phyloP scores from a whole-genome alignment of 2,329 filamentous ascomycete species.

The Periconia macrospinosa region DNA sequence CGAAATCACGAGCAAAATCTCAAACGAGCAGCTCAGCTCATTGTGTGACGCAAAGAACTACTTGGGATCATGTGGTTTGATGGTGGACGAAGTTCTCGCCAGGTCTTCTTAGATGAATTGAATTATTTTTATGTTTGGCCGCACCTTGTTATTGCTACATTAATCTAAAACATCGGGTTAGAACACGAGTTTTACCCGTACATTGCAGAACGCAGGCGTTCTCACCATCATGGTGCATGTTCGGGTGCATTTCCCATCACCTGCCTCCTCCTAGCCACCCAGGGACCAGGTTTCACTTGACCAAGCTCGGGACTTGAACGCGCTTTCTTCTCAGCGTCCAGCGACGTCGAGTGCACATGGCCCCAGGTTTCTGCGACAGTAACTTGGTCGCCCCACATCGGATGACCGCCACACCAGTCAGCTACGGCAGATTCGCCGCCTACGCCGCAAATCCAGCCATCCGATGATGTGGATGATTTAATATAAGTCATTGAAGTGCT shows the following conservation, averaged over 20 bases:
- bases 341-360: slow-evolving; percentile 8
- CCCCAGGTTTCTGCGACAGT: slow-evolving; percentile 18
- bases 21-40: slow-evolving; percentile 52
- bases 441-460: slow-evolving; percentile 3
- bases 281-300: slow-evolving; percentile 23
- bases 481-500: slow-evolving; percentile 30
- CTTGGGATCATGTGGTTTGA: slow-evolving; percentile 37
- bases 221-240: slow-evolving; percentile 11
- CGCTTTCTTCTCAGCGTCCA: slow-evolving; percentile 13
- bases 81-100: slow-evolving; percentile 40
- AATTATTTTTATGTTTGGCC: neutral
- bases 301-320: slow-evolving; percentile 13
- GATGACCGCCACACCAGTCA: slow-evolving; percentile 28
- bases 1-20: slow-evolving; percentile 48
- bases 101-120: slow-evolving; percentile 27
- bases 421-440: slow-evolving; percentile 33
- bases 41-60: slow-evolving; percentile 60
- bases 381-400: slow-evolving; percentile 38
- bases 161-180: neutral
- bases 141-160: neutral
- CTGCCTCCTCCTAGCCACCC: slow-evolving; percentile 14
- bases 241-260: slow-evolving; percentile 14
- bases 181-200: slow-evolving; percentile 3
- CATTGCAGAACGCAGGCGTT: slow-evolving; percentile 18
- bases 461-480: slow-evolving; percentile 20